These are phyloP conservation scores for Hygrophoropsis aurantiaca DNA, from an alignment of 768 basidiomycete genomes.

Conservation along the genomic window DNA sequence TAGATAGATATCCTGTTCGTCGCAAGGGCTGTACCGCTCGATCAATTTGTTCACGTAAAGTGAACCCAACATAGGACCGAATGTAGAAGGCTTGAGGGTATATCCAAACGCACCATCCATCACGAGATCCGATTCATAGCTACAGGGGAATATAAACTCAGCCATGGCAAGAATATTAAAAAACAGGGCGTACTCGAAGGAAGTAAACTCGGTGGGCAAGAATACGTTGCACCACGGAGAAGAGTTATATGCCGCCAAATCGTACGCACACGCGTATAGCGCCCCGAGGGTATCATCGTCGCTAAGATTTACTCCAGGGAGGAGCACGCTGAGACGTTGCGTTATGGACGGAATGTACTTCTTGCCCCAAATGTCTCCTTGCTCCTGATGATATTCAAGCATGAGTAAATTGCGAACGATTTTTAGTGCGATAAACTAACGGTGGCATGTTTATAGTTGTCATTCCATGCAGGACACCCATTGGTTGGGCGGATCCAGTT, in stretches of 20 bases:
- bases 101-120: conserved; percentile 39
- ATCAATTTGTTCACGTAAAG: conserved; percentile 40
- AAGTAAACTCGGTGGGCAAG: conserved; percentile 29
- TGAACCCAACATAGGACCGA: conserved; percentile 37
- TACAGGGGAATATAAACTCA: conserved; percentile 1
- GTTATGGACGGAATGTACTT: conserved; percentile 38
- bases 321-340: too few species aligned
- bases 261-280: conserved; percentile 43
- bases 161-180: background rate
- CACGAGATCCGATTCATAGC: conserved; percentile 41
- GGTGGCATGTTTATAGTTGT: conserved; percentile 2
- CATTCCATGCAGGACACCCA: conserved; percentile 34
- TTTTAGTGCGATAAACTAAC: background rate
- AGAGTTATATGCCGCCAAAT: conserved; percentile 33
- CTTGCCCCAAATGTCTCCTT: conserved; percentile 32
- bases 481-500: conserved; percentile 44
- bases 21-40: conserved; percentile 27
- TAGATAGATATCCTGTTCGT: too few species aligned
- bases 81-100: conserved; percentile 26
- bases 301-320: conserved; percentile 32
- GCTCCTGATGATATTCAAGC: too few species aligned
- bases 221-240: conserved; percentile 45
- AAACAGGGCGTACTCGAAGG: conserved; percentile 32
- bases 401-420: conserved; percentile 9
- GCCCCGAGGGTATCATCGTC: conserved; percentile 37